Evolutionary conservation across 176 grass and related monocot genomes (phyloP), one percentile per base, ranked within the genome.

Genomic region (Typha latifolia): DNA sequence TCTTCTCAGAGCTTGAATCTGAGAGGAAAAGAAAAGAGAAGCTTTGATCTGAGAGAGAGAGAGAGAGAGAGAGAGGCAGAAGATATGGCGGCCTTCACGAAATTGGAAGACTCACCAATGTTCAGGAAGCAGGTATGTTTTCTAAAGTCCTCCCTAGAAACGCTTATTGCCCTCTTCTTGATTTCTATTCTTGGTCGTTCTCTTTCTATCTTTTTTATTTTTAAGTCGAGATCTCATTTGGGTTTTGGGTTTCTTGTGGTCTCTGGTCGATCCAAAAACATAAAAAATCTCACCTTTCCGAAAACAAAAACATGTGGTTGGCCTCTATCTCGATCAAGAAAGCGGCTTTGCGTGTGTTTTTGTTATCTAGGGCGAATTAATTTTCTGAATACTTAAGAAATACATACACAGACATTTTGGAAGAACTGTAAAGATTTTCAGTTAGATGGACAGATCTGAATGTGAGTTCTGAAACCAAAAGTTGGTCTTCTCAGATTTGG

Each of bases 71-170:
- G 70, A 67, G 59, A 69, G 43, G 53, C 74, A 49, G 77, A 72
- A 43, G 61, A 57, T 61, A 91, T 89, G 88, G 83, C 83, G 63
- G 75, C 85, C 69, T 97, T 97, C 78, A 83, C 83, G 73, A 97
- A 89, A 85, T 86, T 97, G 32, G 93, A 92, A 73, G 93, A 97
- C 70, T 97, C 93, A n/a, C 93, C 93, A 43, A 97, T 97, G 88
- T 97, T 97, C 73, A 84, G 89, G 68, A 90, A 92, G 64, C 93
- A 97, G 93, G 93, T 97, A 37, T 29, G 13, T 14, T 15, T 14
- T 23, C 3, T 26, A 18, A 47, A 64, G 48, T 64, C 6, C 16
- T 73, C 47, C 16, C 22, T 23, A 27, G 34, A 63, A 26, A 15
- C 14, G 8, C 69, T 32, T 71, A 52, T 10, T 13, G 3, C 7